Conservation (phyloP, 805 yeast species). For the Metschnikowia noctiluminum region DNA sequence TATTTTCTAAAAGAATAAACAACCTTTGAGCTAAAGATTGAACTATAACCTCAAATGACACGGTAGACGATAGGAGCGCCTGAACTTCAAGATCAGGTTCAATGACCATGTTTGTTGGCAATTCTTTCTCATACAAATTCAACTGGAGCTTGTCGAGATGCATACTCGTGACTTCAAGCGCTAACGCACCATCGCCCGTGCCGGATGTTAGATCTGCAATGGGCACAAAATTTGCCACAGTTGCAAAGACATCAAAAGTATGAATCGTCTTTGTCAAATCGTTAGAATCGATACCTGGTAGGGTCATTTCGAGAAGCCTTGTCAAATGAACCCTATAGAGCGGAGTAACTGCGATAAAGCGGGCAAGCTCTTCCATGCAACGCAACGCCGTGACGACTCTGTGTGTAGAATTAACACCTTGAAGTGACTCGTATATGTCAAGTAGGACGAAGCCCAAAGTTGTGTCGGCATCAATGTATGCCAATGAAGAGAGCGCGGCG, state of each 20-base stretch:
- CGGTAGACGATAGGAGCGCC: conserved; percentile 71
- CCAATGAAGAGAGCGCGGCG: conserved; percentile 56
- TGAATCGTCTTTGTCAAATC: conserved; percentile 72
- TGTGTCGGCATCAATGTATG: conserved; percentile 54
- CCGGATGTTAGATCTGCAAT: conserved; percentile 55
- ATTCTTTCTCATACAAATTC: conserved; percentile 26
- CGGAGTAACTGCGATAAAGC: conserved; percentile 63
- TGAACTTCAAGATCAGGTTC: conserved; percentile 46
- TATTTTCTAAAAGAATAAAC: conserved; percentile 62
- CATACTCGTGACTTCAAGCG: conserved; percentile 57
- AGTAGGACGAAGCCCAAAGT: conserved; percentile 54
- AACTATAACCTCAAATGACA: conserved; percentile 62
- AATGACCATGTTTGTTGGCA: conserved; percentile 27
- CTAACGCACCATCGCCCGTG: conserved; percentile 33
- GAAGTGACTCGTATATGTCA: conserved; percentile 76
- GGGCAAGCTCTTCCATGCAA: conserved; percentile 58
- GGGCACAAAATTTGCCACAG: conserved; percentile 71
- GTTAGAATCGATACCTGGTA: conserved; percentile 86
- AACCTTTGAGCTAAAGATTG: conserved; percentile 54
- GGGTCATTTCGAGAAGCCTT: conserved; percentile 60
- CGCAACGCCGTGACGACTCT: conserved; percentile 71
- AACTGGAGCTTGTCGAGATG: conserved; percentile 57
- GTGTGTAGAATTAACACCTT: conserved; percentile 71
- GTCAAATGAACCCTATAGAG: conserved; percentile 75
- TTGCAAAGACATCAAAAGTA: conserved; percentile 65